Base-by-base conservation (phyloP, 1,284 basidiomycete genomes). In the Ganoderma meredithae region DNA sequence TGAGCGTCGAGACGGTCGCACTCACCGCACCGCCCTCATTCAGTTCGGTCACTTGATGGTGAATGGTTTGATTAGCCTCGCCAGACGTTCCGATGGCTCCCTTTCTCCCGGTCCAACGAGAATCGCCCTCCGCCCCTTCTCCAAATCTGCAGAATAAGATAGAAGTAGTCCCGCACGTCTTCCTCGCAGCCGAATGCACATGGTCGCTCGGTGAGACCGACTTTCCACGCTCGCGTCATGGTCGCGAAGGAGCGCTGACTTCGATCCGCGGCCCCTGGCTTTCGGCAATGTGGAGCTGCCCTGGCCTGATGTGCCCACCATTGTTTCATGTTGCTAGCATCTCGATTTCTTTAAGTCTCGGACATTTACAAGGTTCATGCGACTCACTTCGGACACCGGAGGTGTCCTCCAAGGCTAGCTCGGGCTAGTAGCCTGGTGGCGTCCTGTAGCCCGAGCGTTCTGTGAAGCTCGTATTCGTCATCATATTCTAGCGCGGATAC, bases 41-140 rank as follows among this genome's bases (percentile, higher is more conserved):
- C 40, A 39, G 47, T 58, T 63, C 61, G 60, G 63, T 65, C 61
- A 60, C 55, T 65, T 65, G 67, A 65, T 65, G 60, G 61, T 43
- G 58, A 69, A 60, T 62, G 47, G 19, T 22, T 59, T 63, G 52
- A 60, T 53, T 43, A 69, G 64, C 27, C 64, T 66, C 49, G 15
- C 40, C 27, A 63, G 68, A 66, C 62, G 58, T 63, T 66, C 68
- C 61, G 58, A 56, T 44, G 55, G 41, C 55, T 17, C 33, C 31
- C 33, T 27, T 10, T 56, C 49, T 47, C 31, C 49, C 33, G 39
- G 58, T 41, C 39, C 58, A 40, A 60, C n/a, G 6, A 40, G 13
- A 22, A 41, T 19, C 58, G 36, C 9, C 36, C 9, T 22, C 22
- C 36, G 39, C 40, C 8, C 39, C 39, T 60, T 60, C 58, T 43